Conservation (phyloP, 495 filamentous ascomycete species). For the Cercophora newfieldiana region DNA sequence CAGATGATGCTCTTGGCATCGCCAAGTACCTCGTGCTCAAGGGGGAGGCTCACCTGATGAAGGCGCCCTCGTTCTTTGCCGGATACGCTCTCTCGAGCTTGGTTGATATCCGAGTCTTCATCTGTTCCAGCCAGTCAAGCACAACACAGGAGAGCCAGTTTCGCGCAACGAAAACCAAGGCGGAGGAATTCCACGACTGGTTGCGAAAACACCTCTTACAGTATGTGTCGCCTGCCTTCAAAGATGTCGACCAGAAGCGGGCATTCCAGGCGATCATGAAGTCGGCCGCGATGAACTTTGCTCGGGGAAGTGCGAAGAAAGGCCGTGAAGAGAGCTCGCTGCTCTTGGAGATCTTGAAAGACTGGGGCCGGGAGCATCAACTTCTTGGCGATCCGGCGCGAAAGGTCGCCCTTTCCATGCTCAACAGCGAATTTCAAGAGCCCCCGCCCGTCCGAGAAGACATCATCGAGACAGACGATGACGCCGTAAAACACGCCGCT, state of each 20-base stretch:
- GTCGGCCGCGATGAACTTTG: conserved; percentile 60
- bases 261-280: conserved; percentile 65
- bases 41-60: conserved; percentile 63
- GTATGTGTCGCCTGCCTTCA: conserved; percentile 55
- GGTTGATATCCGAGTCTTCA: conserved; percentile 70
- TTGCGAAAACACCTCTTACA: conserved; percentile 60
- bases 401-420: conserved; percentile 68
- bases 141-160: conserved; percentile 78
- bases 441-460: conserved; percentile 56
- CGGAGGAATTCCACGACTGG: conserved; percentile 69
- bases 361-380: conserved; percentile 59
- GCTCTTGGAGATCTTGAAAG: conserved; percentile 70
- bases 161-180: conserved; percentile 64
- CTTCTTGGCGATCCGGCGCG: conserved; percentile 68
- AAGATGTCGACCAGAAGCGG: conserved; percentile 42
- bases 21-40: conserved; percentile 77
- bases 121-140: conserved; percentile 64
- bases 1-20: conserved; percentile 88
- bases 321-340: conserved; percentile 70
- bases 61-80: conserved; percentile 70
- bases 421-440: conserved; percentile 69
- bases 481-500: conserved; percentile 59
- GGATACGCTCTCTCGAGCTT: conserved; percentile 76
- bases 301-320: conserved; percentile 58
- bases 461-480: conserved; percentile 60